Percentiles rank a stretch among this genome's conserved stretches.
Conservation (phyloP, 1,284 basidiomycete species). For the Tetrapyrgos nigripes region DNA sequence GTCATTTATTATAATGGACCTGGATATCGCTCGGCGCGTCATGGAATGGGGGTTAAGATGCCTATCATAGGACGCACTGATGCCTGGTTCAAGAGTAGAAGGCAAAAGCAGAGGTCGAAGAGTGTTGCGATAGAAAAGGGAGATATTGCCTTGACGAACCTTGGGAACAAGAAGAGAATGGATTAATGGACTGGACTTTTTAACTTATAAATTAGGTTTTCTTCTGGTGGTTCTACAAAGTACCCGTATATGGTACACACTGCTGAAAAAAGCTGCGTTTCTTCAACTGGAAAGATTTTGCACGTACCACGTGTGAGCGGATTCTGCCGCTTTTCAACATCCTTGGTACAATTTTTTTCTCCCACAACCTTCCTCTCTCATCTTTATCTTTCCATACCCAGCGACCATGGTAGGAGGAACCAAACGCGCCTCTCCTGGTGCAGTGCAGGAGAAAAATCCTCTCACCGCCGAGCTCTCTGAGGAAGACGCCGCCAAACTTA, state of each 20-base stretch:
- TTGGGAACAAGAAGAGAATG: constrained; percentile 71
- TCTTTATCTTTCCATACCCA: constrained; percentile 29
- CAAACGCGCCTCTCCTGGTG: constrained; percentile 79
- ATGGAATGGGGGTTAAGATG: constrained; percentile 74
- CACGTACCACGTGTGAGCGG: background rate
- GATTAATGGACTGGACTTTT: constrained; percentile 51
- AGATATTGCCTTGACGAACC: constrained; percentile 47
- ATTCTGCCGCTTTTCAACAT: background rate
- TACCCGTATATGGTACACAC: background rate
- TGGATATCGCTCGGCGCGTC: constrained; percentile 79
- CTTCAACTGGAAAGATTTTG: background rate
- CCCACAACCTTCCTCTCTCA: constrained; percentile 21
- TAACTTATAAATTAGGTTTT: constrained; percentile 13
- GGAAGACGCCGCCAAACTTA: constrained; percentile 71
- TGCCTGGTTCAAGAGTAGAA: constrained; percentile 39
- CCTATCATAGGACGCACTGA: constrained; percentile 32
- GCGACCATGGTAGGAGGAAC: constrained; percentile 54
- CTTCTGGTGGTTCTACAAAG: background rate
- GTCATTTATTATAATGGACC: constrained; percentile 88
- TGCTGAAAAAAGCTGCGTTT: background rate
- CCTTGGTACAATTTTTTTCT: constrained; percentile 7
- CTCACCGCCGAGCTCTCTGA: constrained; percentile 68
- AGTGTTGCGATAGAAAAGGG: constrained; percentile 50
- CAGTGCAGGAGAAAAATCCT: constrained; percentile 71
- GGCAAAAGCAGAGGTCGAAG: constrained; percentile 36